phyloP scores from a whole-genome alignment of 2,329 filamentous ascomycete genomes.

The Ophidiomyces ophidiicola region DNA sequence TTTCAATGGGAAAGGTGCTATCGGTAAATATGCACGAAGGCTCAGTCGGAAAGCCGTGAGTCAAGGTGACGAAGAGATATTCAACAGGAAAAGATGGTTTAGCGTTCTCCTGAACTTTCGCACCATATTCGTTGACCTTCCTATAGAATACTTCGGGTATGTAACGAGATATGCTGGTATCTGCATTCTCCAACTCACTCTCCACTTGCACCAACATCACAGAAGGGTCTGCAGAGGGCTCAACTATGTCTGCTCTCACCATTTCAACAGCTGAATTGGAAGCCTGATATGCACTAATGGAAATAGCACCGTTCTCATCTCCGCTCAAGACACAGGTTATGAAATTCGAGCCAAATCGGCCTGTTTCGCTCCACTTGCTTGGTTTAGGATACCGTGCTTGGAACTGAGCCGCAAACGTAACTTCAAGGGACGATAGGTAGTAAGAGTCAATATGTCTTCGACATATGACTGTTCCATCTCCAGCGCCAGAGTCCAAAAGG shows the following conservation, averaged over 20 bases:
- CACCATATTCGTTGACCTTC: slow-evolving; percentile 89
- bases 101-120: slow-evolving; percentile 91
- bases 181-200: slow-evolving; percentile 63
- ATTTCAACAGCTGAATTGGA: slow-evolving; percentile 95
- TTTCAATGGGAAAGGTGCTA: slow-evolving; percentile 75
- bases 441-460: slow-evolving; percentile 94
- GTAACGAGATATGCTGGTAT: slow-evolving; percentile 55
- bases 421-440: slow-evolving; percentile 82
- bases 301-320: slow-evolving; percentile 76
- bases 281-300: slow-evolving; percentile 83
- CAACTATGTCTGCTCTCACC: slow-evolving; percentile 87
- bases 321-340: slow-evolving; percentile 94
- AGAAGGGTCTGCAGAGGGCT: slow-evolving; percentile 82
- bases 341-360: slow-evolving; percentile 87
- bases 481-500: slow-evolving; percentile 65
- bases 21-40: slow-evolving; percentile 62
- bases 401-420: slow-evolving; percentile 74
- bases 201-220: slow-evolving; percentile 93
- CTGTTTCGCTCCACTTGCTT: slow-evolving; percentile 94
- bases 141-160: slow-evolving; percentile 97
- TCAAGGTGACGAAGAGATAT: slow-evolving; percentile 89
- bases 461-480: slow-evolving; percentile 79
- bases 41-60: slow-evolving; percentile 82
- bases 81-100: slow-evolving; percentile 95
- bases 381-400: slow-evolving; percentile 81